phyloP scores from a whole-genome alignment of 768 basidiomycete species.

The Tylopilus plumbeoviolaceoides region DNA sequence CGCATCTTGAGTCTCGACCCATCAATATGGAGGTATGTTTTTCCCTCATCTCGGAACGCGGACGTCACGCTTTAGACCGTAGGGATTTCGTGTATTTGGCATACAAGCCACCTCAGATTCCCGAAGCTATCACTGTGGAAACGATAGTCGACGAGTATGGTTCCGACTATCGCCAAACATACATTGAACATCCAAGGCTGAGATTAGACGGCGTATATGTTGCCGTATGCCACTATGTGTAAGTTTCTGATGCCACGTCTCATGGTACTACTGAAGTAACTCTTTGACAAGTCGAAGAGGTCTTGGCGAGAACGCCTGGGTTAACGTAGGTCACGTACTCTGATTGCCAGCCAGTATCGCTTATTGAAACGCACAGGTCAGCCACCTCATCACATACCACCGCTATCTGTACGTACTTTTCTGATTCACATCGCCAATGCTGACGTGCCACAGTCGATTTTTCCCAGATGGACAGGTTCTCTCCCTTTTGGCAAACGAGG shows the following conservation, averaged over 20 bases:
- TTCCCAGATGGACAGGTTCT: constrained; percentile 83
- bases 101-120: constrained; percentile 76
- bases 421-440: not conserved
- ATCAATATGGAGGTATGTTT: constrained; percentile 66
- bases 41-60: not conserved
- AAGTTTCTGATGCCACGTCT: constrained; percentile 24
- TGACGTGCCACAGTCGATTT: constrained; percentile 59
- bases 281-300: constrained; percentile 44
- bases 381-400: constrained; percentile 87
- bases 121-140: constrained; percentile 45
- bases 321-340: constrained; percentile 54
- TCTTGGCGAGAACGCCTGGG: constrained; percentile 81
- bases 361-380: constrained; percentile 45
- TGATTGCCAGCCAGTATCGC: not conserved
- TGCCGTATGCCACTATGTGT: constrained; percentile 87
- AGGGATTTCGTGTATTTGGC: constrained; percentile 62
- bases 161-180: constrained; percentile 70
- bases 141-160: constrained; percentile 49
- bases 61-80: constrained; percentile 5
- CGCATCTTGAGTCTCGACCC: constrained; percentile 67
- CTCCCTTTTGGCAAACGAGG: constrained; percentile 81
- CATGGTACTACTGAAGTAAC: constrained; percentile 1
- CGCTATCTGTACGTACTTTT: constrained; percentile 70
- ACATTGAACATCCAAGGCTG: constrained; percentile 80
- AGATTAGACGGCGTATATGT: constrained; percentile 90